These are phyloP conservation scores for Rhodotorula toruloides DNA, from an alignment of 768 basidiomycete species.

Conservation along the genomic window DNA sequence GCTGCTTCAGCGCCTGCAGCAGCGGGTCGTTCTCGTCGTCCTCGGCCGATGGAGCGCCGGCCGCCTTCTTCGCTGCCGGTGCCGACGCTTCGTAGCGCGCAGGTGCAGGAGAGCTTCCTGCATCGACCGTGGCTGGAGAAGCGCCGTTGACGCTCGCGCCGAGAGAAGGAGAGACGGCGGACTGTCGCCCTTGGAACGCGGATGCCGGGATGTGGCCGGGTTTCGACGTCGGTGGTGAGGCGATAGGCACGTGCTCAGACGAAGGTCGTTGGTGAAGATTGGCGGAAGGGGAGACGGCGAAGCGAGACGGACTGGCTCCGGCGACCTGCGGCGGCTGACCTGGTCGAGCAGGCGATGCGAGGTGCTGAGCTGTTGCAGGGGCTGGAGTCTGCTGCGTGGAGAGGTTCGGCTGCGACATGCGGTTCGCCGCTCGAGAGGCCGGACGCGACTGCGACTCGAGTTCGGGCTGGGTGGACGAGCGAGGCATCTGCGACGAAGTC, in stretches of 20 bases:
- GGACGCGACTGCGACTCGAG: neutral
- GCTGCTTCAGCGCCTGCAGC: constrained; percentile 24
- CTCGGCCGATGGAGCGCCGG: constrained; percentile 48
- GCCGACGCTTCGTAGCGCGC: constrained; percentile 31
- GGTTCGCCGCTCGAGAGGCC: neutral
- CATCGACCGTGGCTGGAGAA: neutral
- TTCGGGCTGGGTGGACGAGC: neutral
- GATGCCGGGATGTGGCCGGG: constrained; percentile 29
- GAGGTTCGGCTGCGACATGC: constrained; percentile 2
- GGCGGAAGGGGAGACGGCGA: constrained; percentile 23
- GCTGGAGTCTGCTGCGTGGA: constrained; percentile 8
- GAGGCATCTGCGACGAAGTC: neutral
- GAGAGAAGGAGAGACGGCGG: constrained; percentile 1
- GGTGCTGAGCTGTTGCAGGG: neutral
- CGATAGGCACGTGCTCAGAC: neutral
- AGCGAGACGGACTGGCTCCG: neutral
- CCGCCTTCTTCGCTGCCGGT: constrained; percentile 31
- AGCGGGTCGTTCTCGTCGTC: constrained; percentile 39
- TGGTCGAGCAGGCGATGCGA: neutral
- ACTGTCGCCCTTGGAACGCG: constrained; percentile 30
- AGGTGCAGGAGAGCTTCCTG: constrained; percentile 8
- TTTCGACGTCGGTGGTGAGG: neutral
- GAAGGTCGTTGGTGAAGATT: constrained; percentile 1
- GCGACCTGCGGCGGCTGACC: constrained; percentile 31
- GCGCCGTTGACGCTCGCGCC: constrained; percentile 33